These are phyloP conservation scores for Penicillium palitans DNA, from an alignment of 2,329 filamentous ascomycete genomes.

Conservation along the genomic window DNA sequence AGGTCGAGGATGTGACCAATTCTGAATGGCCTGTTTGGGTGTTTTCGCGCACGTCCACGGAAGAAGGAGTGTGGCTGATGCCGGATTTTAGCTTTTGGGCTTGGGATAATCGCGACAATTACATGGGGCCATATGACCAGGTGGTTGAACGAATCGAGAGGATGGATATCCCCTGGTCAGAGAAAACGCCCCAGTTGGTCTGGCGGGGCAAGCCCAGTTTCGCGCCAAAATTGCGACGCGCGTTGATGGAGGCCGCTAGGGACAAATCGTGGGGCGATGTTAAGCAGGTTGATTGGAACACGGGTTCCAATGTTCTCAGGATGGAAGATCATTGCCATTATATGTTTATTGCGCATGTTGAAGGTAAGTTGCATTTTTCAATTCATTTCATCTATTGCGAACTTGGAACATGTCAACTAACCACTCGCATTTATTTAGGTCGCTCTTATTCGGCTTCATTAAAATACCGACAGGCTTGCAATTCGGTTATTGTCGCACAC, in stretches of 20 bases:
- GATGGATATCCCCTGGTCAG: slow-evolving; percentile 32
- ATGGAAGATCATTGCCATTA: slow-evolving; percentile 57
- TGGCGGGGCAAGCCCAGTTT: slow-evolving; percentile 52
- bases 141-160: slow-evolving; percentile 36
- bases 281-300: slow-evolving; percentile 42
- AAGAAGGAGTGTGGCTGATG: slow-evolving; percentile 51
- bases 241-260: slow-evolving; percentile 41
- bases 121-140: slow-evolving; percentile 40
- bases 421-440: slow-evolving; percentile 17
- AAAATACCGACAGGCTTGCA: slow-evolving; percentile 53
- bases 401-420: not conserved
- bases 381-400: not conserved
- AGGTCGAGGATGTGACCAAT: slow-evolving; percentile 45
- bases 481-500: slow-evolving; percentile 51
- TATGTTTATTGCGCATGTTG: slow-evolving; percentile 55
- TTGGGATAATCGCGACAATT: slow-evolving; percentile 44
- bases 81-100: slow-evolving; percentile 56
- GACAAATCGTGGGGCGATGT: slow-evolving; percentile 52
- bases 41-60: slow-evolving; percentile 41
- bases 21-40: slow-evolving; percentile 44
- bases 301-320: slow-evolving; percentile 45
- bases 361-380: slow-evolving; percentile 40
- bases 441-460: slow-evolving; percentile 52
- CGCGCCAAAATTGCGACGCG: slow-evolving; percentile 43
- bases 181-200: slow-evolving; percentile 47